Conservation (phyloP, 306 rosid species). For the Datisca glomerata region DNA sequence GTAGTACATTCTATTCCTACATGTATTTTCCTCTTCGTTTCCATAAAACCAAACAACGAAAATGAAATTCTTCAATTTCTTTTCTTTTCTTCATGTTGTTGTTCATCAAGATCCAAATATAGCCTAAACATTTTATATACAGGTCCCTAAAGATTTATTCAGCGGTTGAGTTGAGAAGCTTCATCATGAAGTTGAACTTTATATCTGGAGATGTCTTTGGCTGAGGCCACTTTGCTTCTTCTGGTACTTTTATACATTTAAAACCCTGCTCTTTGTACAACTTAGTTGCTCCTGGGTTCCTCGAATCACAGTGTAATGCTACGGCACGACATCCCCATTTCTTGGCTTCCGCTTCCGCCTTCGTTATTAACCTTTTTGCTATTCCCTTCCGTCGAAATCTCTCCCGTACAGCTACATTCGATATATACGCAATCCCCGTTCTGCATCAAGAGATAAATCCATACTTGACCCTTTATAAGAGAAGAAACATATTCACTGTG, state of each 20-base stretch:
- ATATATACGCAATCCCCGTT: constrained; percentile 91
- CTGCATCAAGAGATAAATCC: constrained; percentile 24
- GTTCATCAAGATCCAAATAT: no score
- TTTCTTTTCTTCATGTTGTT: no score
- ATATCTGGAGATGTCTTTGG: constrained; percentile 87
- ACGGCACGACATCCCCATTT: constrained; percentile 88
- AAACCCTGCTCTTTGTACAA: constrained; percentile 77
- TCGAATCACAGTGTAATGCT: constrained; percentile 82
- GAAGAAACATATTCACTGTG: neutral
- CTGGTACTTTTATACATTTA: constrained; percentile 71
- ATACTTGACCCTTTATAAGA: neutral
- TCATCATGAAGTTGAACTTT: constrained; percentile 87
- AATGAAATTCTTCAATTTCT: no score
- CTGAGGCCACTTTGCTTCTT: constrained; percentile 92
- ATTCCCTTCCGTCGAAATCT: constrained; percentile 69
- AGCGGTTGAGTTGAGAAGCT: constrained; percentile 48
- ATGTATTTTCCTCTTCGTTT: no score
- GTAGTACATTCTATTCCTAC: no score
- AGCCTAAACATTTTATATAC: no score
- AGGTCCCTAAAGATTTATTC: constrained; percentile 21
- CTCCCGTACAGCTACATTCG: constrained; percentile 95
- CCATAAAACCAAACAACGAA: no score
- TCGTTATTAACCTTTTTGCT: constrained; percentile 60
- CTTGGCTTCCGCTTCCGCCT: constrained; percentile 83
- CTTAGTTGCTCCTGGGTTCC: constrained; percentile 64